Evolutionary conservation across 305 asterid species (phyloP), one percentile per base, ranked within the genome.

Genomic region (Salvia sclarea): DNA sequence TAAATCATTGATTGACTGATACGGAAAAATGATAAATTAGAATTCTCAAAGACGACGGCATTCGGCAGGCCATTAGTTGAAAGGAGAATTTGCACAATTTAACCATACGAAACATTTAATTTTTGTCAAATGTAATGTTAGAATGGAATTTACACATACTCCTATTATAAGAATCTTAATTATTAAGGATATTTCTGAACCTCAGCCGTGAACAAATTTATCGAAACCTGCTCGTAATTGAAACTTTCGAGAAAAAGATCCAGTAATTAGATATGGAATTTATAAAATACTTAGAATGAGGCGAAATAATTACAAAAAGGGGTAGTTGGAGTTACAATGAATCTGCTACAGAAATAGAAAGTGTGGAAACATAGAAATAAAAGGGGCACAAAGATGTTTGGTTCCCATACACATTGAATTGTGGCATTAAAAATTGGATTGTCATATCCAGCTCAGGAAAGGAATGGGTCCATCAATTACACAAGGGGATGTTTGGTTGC

Each of bases 381-480:
- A 55, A 35, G 10, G 73, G 40, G 62, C 30, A 49, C 33, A 55
- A 18, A 74, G 48, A 61, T 77, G 72, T 72, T 67, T 8, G 35
- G 69, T 49, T 67, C 75, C 72, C 77, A 76, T 67, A 70, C 79
- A 72, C 60, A 67, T 66, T 63, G 38, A 72, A 53, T 72, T 17
- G 70, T 44, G 73, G 70, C 78, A 75, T 72, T 47, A 54, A 73
- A 66, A 70, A 63, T 16, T 76, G 68, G 60, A 47, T 66, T 75
- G 76, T 61, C 75, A 61, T 35, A 75, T 79, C 68, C 88, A 85
- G 83, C 85, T 82, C 79, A 80, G 28, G 25, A 8, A 59, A 80
- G 28, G 25, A 8, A 59, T 64, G 85, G 84, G 74, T 41, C 74
- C 80, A 37, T 53, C 21, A 21, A 35, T 47, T 72, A 40, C 69